These are phyloP conservation scores for Byssoonygena ceratinophila DNA, from an alignment of 2,329 filamentous ascomycete genomes.

Conservation along the genomic window DNA sequence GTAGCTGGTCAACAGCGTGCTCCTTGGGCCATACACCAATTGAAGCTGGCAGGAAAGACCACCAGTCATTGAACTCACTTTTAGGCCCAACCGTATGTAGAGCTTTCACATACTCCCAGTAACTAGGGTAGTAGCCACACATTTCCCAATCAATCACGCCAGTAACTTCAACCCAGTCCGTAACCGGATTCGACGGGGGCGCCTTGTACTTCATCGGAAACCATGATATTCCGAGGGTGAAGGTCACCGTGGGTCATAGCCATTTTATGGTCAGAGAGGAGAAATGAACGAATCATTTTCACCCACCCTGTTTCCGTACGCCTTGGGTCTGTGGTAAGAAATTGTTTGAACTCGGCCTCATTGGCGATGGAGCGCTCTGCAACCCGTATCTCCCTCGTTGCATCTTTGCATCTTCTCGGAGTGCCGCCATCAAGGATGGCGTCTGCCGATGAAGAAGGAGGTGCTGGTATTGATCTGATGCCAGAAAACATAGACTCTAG, in stretches of 20 bases:
- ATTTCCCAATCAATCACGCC: conserved; percentile 21
- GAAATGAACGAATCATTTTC: conserved; percentile 16
- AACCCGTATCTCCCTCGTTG: conserved; percentile 15
- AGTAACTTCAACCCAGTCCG: conserved; percentile 11
- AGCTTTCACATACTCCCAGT: conserved; percentile 19
- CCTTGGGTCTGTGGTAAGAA: conserved; percentile 12
- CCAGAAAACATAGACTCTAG: conserved; percentile 14
- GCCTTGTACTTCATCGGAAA: conserved; percentile 7
- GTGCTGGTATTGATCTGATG: conserved; percentile 15
- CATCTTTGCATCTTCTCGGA: conserved; percentile 18
- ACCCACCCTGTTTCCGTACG: conserved; percentile 8
- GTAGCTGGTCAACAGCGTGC: conserved; percentile 15
- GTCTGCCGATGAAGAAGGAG: conserved; percentile 8
- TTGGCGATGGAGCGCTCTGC: conserved; percentile 13
- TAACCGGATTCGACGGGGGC: conserved; percentile 5
- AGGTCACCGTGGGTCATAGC: conserved; percentile 21
- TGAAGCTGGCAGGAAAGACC: conserved; percentile 14
- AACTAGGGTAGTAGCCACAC: conserved; percentile 19
- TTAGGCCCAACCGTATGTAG: conserved; percentile 12
- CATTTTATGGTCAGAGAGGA: conserved; percentile 14
- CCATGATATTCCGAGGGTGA: conserved; percentile 21
- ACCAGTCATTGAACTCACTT: conserved; percentile 15
- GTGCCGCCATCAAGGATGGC: conserved; percentile 16
- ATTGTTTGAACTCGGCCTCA: conserved; percentile 17
- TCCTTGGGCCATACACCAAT: conserved; percentile 17